Evolutionary conservation across 2,329 filamentous ascomycete species (phyloP), one percentile per base, ranked within the genome.

Genomic region (Leptoxyphium fumago): DNA sequence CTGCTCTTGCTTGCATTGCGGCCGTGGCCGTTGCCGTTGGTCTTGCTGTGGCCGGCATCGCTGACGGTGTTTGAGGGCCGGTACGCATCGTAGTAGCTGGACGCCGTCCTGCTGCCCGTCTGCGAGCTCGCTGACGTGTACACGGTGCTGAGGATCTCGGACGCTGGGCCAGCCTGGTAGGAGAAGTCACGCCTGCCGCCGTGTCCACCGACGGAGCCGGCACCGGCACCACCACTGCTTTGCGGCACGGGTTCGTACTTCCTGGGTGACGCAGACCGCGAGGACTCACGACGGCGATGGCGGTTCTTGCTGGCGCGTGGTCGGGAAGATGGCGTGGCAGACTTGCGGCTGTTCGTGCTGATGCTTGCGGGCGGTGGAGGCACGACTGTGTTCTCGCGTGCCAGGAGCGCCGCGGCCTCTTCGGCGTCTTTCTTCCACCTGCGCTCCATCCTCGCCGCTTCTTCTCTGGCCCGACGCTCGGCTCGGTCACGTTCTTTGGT

Each of bases 341-440:
- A 51, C 41, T 57, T 57, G 15, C 32, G 32, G 44, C 50, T 47
- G 18, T 47, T 43, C 14, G 49, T 43, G 6, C 50, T 39, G 29
- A 50, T 50, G 5, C 50, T 43, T 30, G 48, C 48, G 29, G 48
- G 50, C 10, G 50, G 49, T 32, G 54, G 48, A 36, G 50, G 54
- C 13, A 43, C 52, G 28, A 43, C 50, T 48, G 41, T 42, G 46
- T 56, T 54, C 45, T 61, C 59, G 38, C 50, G 56, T n/a, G 56
- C 59, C 41, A 58, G 54, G 46, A 52, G 58, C 44, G 56, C 54
- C n/a, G 60, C 57, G 26, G 59, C 57, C 48, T 56, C 57, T 59
- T 67, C 62, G 59, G 69, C 54, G 51, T 62, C 60, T 38, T 54
- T 49, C 46, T 61, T 55, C 62, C 63, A 63, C 44, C 60, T 57